A percentile compares a stretch with the other conserved stretches of the same genome.
Conservation (phyloP, 202 grass and related monocot species). For the Setaria viridis region DNA sequence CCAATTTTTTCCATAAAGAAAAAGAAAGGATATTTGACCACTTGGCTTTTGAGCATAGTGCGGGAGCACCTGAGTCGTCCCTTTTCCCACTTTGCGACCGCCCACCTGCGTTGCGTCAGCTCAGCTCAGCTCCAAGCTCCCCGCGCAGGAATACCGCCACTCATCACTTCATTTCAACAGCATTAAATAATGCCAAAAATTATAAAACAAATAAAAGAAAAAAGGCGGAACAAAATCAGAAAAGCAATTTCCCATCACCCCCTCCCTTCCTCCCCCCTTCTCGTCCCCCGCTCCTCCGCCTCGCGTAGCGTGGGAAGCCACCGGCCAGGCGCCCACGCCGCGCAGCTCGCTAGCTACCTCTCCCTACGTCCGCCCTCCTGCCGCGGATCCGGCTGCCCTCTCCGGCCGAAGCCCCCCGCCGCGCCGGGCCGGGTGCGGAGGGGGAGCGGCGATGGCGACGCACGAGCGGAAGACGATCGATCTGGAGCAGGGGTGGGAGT, state of each 20-base stretch:
- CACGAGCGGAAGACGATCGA: conserved; percentile 64
- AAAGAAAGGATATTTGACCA: no score
- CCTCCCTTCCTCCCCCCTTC: neutral
- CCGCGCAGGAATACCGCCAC: neutral
- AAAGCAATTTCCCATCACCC: neutral
- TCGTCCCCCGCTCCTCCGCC: neutral
- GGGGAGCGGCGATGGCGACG: conserved; percentile 41
- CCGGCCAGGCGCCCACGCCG: neutral
- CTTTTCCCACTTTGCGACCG: neutral
- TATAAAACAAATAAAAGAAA: neutral
- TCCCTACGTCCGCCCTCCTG: neutral
- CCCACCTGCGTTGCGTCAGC: neutral
- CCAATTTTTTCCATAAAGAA: no score
- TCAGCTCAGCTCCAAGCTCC: no score
- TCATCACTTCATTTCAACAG: neutral
- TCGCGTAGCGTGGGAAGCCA: conserved; percentile 2
- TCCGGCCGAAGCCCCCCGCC: neutral
- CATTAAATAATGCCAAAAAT: neutral
- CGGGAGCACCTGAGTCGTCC: neutral
- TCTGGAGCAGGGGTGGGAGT: conserved; percentile 61
- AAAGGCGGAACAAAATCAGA: neutral
- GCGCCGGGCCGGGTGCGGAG: neutral
- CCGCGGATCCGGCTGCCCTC: conserved; percentile 18
- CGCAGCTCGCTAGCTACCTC: neutral
- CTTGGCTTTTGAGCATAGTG: neutral